Evolutionary conservation across 306 rosid genomes (phyloP).

Genomic region (Lathyrus aphaca): DNA sequence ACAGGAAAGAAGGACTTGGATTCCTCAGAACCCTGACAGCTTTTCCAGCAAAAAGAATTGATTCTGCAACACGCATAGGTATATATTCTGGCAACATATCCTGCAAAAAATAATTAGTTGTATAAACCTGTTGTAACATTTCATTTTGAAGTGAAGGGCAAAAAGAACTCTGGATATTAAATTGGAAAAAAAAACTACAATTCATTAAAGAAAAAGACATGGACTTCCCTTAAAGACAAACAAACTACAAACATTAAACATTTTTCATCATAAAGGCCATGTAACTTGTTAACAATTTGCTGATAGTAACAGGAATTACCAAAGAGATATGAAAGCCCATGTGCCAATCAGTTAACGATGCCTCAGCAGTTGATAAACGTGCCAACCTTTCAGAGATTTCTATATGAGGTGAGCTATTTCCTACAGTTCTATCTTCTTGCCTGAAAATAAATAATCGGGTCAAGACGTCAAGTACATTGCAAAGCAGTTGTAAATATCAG

Average conservation of each 20-base stretch:
- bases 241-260: slow-evolving; percentile 9
- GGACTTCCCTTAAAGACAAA: slow-evolving; percentile 18
- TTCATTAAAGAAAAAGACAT: slow-evolving; percentile 18
- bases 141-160: slow-evolving; percentile 17
- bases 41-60: slow-evolving; percentile 93
- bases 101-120: slow-evolving; percentile 46
- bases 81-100: slow-evolving; percentile 96
- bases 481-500: slow-evolving; percentile 28
- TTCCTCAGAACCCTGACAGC: slow-evolving; percentile 91
- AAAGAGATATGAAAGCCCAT: slow-evolving; percentile 84
- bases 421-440: slow-evolving; percentile 83
- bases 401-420: slow-evolving; percentile 56
- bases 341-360: slow-evolving; percentile 94
- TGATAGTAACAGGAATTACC: slow-evolving; percentile 51
- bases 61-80: slow-evolving; percentile 89
- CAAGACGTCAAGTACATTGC: background rate
- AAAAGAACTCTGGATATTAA: slow-evolving; percentile 31
- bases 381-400: slow-evolving; percentile 76
- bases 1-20: slow-evolving; percentile 78
- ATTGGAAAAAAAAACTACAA: slow-evolving; percentile 12
- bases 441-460: slow-evolving; percentile 55
- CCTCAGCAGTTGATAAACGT: slow-evolving; percentile 67
- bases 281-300: slow-evolving; percentile 21
- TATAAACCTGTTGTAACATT: background rate
- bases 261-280: slow-evolving; percentile 19